These are phyloP conservation scores for Arctostaphylos glauca DNA, from an alignment of 148 eudicot species.

Conservation along the genomic window DNA sequence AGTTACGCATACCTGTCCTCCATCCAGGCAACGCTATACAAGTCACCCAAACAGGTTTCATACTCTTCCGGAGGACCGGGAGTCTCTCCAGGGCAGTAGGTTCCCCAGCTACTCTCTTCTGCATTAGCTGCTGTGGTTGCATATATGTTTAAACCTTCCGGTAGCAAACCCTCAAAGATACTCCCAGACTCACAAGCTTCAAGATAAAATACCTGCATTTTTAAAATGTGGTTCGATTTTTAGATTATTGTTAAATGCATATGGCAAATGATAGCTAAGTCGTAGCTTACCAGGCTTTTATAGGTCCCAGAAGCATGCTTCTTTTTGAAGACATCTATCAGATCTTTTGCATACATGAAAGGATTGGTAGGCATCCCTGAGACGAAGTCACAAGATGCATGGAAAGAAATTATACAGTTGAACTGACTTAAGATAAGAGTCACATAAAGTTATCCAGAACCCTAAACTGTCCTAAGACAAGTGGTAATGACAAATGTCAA, in stretches of 20 bases:
- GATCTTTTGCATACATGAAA: constrained; percentile 70
- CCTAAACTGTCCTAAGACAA: background rate
- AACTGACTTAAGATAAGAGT: too few species aligned
- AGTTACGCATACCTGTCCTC: constrained; percentile 69
- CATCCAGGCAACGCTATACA: constrained; percentile 95
- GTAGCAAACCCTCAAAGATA: constrained; percentile 88
- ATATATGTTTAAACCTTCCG: constrained; percentile 75
- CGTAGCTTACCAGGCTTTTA: constrained; percentile 69
- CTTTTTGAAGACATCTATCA: constrained; percentile 60
- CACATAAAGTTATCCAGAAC: constrained; percentile 5
- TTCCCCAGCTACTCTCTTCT: constrained; percentile 90
- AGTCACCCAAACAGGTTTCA: constrained; percentile 89
- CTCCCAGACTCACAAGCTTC: constrained; percentile 99
- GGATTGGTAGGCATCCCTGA: constrained; percentile 87
- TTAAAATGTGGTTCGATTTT: constrained; percentile 10
- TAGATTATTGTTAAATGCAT: background rate
- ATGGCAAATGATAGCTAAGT: background rate
- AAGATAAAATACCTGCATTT: constrained; percentile 71
- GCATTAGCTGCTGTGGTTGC: constrained; percentile 92
- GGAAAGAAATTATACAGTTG: background rate
- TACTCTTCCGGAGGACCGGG: constrained; percentile 83
- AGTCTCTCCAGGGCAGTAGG: constrained; percentile 87
- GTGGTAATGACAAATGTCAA: background rate
- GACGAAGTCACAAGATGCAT: constrained; percentile 1
- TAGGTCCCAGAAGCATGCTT: constrained; percentile 85